Evolutionary conservation across 345 rosid species (phyloP).

Genomic region (Ricinus communis): DNA sequence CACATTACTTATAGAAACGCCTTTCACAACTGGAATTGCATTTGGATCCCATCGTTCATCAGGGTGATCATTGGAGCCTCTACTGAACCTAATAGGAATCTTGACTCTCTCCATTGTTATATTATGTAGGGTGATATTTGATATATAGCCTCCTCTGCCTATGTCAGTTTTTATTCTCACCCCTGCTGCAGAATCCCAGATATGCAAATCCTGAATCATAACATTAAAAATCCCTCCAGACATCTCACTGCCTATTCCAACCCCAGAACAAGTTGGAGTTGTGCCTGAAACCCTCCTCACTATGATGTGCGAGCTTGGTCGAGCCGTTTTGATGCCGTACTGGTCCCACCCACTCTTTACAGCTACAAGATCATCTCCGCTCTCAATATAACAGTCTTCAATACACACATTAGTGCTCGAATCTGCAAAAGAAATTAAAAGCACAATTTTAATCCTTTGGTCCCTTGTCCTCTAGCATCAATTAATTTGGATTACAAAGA

Average conservation of each 20-base stretch:
- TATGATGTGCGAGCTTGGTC: constrained; percentile 79
- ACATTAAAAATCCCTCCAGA: constrained; percentile 86
- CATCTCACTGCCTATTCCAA: constrained; percentile 98
- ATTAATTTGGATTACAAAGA: not conserved
- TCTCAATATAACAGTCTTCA: constrained; percentile 89
- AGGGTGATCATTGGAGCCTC: constrained; percentile 92
- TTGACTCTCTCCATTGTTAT: constrained; percentile 77
- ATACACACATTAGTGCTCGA: constrained; percentile 87
- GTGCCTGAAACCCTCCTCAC: constrained; percentile 84
- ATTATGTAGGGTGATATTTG: constrained; percentile 60
- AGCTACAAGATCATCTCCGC: constrained; percentile 96
- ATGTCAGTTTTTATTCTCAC: constrained; percentile 83
- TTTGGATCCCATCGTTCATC: constrained; percentile 80
- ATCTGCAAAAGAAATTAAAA: constrained; percentile 42
- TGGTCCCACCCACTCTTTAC: constrained; percentile 99
- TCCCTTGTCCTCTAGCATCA: not conserved
- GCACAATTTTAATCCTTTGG: not conserved
- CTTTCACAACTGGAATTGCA: constrained; percentile 74
- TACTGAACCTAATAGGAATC: constrained; percentile 81
- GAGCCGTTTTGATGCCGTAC: constrained; percentile 75
- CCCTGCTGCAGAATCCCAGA: constrained; percentile 94
- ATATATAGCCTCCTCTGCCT: constrained; percentile 88
- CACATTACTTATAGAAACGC: constrained; percentile 57
- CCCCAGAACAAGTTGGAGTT: constrained; percentile 90
- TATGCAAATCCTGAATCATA: constrained; percentile 62